A percentile compares a stretch with the other conserved stretches of the same genome.
Conservation (phyloP, 495 filamentous ascomycete species). For the Trichoderma reesei region DNA sequence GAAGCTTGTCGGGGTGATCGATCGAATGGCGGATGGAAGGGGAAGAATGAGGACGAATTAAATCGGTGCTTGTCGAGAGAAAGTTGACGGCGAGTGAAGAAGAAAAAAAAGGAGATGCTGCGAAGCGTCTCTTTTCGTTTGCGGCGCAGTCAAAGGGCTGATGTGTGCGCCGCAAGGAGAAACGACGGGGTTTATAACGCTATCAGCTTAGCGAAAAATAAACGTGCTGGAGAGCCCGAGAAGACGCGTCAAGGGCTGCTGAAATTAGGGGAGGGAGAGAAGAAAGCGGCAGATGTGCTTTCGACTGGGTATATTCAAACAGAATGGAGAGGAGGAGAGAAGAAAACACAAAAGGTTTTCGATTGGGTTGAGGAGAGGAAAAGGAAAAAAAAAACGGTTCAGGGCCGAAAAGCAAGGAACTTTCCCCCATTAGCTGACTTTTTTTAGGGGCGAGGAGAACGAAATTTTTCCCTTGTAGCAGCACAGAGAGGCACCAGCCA, state of each 20-base stretch:
- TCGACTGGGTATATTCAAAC: neutral
- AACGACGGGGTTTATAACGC: conserved; percentile 14
- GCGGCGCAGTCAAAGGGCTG: conserved; percentile 12
- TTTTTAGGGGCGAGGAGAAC: too few species aligned
- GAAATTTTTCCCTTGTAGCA: too few species aligned
- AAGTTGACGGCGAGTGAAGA: neutral
- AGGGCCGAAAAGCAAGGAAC: too few species aligned
- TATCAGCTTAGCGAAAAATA: conserved; percentile 6
- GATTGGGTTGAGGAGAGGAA: neutral
- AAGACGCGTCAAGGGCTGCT: neutral
- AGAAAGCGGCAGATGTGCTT: neutral
- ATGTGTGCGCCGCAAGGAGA: conserved; percentile 21
- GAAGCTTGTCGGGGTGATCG: neutral
- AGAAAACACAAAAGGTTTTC: too few species aligned
- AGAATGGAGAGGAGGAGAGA: neutral
- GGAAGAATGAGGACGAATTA: too few species aligned
- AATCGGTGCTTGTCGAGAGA: neutral
- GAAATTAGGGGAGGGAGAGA: conserved; percentile 4
- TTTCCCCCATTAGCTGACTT: too few species aligned
- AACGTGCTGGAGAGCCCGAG: neutral
- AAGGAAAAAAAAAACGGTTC: too few species aligned
- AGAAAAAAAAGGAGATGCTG: neutral
- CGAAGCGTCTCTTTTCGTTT: neutral
- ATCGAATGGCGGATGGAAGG: neutral
- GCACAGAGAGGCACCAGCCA: neutral